phyloP scores from a whole-genome alignment of 2,329 filamentous ascomycete genomes.

The Cylindrodendrum hubeiense region DNA sequence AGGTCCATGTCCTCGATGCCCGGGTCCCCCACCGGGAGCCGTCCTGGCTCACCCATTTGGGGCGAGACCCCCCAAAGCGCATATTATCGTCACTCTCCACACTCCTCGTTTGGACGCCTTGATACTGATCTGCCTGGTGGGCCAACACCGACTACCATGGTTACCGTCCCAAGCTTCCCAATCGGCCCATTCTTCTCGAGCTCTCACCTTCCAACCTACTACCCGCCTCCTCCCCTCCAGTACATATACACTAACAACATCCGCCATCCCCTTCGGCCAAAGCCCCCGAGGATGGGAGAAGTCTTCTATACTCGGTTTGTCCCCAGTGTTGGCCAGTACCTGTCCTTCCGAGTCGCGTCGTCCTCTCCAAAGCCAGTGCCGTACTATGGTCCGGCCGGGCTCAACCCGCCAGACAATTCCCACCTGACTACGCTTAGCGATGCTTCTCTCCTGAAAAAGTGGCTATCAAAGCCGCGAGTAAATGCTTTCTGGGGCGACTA shows the following conservation, averaged over 20 bases:
- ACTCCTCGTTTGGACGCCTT: conserved; percentile 38
- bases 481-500: conserved; percentile 85
- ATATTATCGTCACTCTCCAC: conserved; percentile 45
- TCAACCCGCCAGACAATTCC: conserved; percentile 53
- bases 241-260: conserved; percentile 83
- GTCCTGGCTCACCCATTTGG: conserved; percentile 64
- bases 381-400: conserved; percentile 70
- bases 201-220: conserved; percentile 91
- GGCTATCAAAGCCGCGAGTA: conserved; percentile 91
- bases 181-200: conserved; percentile 82
- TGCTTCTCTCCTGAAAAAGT: conserved; percentile 76
- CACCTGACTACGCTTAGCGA: conserved; percentile 64
- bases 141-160: conserved; percentile 51
- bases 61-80: conserved; percentile 45
- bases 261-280: conserved; percentile 88
- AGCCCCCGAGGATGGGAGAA: conserved; percentile 90
- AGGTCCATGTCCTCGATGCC: conserved; percentile 54
- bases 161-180: conserved; percentile 54
- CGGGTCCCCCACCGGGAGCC: conserved; percentile 65
- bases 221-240: conserved; percentile 84
- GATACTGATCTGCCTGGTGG: conserved; percentile 55
- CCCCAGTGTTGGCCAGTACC: conserved; percentile 83
- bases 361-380: conserved; percentile 72
- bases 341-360: conserved; percentile 89
- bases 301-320: conserved; percentile 92